Conservation (phyloP, 2,329 filamentous ascomycete genomes). For the Teratosphaeria epicoccoides region DNA sequence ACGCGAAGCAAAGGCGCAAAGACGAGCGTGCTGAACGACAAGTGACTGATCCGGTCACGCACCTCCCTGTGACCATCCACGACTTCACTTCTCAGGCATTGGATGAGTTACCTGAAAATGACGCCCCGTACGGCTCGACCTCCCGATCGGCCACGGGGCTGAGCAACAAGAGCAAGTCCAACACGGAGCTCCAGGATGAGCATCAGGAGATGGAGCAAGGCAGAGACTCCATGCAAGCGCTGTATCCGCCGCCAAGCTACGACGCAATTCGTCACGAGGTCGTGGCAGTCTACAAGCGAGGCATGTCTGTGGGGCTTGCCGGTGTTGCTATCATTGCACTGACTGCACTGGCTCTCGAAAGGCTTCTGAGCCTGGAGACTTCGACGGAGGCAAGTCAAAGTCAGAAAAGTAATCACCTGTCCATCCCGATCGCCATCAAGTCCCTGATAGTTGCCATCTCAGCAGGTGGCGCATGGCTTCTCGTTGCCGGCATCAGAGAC, state of each 20-base stretch:
- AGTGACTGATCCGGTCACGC: conserved; percentile 63
- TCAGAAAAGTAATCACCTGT: not conserved
- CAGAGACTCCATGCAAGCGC: conserved; percentile 36
- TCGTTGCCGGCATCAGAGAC: conserved; percentile 29
- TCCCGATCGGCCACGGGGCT: conserved; percentile 32
- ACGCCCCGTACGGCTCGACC: conserved; percentile 31
- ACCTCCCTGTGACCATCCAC: conserved; percentile 57
- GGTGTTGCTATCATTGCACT: conserved; percentile 23
- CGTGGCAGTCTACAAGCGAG: conserved; percentile 34
- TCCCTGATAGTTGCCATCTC: conserved; percentile 7
- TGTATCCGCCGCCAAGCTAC: conserved; percentile 46
- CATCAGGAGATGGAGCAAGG: conserved; percentile 30
- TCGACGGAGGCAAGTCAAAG: conserved; percentile 4
- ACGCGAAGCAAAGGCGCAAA: conserved; percentile 37
- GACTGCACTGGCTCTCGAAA: conserved; percentile 14
- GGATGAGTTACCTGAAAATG: conserved; percentile 37
- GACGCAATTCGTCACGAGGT: conserved; percentile 36
- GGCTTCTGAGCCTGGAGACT: conserved; percentile 10
- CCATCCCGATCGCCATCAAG: conserved; percentile 11
- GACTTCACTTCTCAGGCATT: conserved; percentile 58
- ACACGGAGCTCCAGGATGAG: conserved; percentile 35
- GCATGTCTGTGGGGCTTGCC: conserved; percentile 31
- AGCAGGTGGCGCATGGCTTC: conserved; percentile 11
- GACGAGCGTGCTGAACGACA: conserved; percentile 43
- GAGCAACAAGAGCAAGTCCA: conserved; percentile 35